Conservation (phyloP, 208 protist species). For the Leishmania braziliensis region DNA sequence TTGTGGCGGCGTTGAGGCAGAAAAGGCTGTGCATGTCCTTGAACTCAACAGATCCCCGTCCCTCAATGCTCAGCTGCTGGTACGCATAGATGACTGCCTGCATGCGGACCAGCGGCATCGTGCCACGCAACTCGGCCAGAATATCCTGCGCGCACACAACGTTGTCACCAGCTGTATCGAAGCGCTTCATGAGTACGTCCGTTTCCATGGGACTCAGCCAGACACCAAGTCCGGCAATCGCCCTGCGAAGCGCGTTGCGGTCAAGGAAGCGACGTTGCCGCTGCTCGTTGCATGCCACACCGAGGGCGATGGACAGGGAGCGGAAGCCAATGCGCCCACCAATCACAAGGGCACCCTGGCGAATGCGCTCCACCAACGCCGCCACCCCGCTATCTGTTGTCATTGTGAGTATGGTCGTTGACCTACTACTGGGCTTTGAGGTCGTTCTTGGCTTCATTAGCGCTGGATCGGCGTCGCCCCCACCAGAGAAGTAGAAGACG, state of each 20-base stretch:
- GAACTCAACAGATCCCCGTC: conserved; percentile 74
- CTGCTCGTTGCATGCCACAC: conserved; percentile 75
- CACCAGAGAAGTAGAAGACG: conserved; percentile 52
- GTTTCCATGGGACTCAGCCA: conserved; percentile 56
- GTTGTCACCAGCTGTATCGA: conserved; percentile 75
- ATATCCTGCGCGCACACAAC: conserved; percentile 79
- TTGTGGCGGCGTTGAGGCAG: conserved; percentile 48
- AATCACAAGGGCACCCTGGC: conserved; percentile 58
- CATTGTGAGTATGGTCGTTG: conserved; percentile 37
- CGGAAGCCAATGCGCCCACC: conserved; percentile 82
- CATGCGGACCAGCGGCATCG: conserved; percentile 64
- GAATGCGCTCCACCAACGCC: conserved; percentile 58
- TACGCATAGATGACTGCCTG: conserved; percentile 69
- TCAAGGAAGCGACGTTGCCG: conserved; percentile 44
- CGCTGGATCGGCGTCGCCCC: conserved; percentile 3
- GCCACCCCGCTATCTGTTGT: conserved; percentile 45
- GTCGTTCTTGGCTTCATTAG: conserved; percentile 10
- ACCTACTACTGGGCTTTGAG: conserved; percentile 1
- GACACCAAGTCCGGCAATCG: conserved; percentile 61
- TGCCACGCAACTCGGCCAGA: conserved; percentile 74
- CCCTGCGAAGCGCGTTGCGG: conserved; percentile 46
- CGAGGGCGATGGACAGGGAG: conserved; percentile 63
- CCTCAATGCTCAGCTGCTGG: conserved; percentile 78
- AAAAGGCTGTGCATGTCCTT: conserved; percentile 76
- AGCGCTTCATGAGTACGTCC: conserved; percentile 77